Evolutionary conservation across 495 filamentous ascomycete species (phyloP), one percentile per base, ranked within the genome.

Genomic region (Penicillium paxilli): DNA sequence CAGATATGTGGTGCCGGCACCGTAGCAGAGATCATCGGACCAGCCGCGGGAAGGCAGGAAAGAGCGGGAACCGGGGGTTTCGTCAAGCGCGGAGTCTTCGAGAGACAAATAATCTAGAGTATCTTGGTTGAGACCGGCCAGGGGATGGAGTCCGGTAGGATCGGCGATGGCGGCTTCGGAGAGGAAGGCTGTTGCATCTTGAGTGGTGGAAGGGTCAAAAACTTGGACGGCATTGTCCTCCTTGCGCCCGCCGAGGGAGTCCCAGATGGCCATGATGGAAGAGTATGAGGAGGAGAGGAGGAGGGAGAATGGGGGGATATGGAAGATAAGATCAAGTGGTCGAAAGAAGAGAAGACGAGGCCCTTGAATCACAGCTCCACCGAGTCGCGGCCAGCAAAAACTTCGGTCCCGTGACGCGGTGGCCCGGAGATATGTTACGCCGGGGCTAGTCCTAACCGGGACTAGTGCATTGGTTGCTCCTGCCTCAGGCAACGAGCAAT

Each of bases 11-110:
- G 92, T 86, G 50, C 94, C 94, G 21, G 93, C 92, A 63, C 95
- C 95, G 67, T 98, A 98, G 74, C 94, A 98, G 45, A 98, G 84
- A 71, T 98, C 94, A 68, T 98, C 94, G 46, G 90, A 94, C 86
- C 95, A 98, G 60, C 94, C 94, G 67, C 95, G 87, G 23, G 92
- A 96, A 4, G 95, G 95, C 28, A 98, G 82, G 30, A 90, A 87
- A 12, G 92, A 91, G 52, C 87, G 87, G 35, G 83, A 79, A 63
- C 92, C 92, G 46, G 94, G 90, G n/a, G 96, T 82, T 63, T 92
- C 81, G 32, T 91, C 92, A 40, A 98, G 87, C 10, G 87, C 81
- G 21, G 90, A 88, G 62, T 98, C 94, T 77, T 98, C 94, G 66
- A 98, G 88, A 42, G 86, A 83, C 42, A 98, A 82, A 75, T 98